A percentile compares a stretch with the other conserved stretches of the same genome.
phyloP scores from a whole-genome alignment of 768 basidiomycete species.

The Hygrophoropsis aurantiaca region DNA sequence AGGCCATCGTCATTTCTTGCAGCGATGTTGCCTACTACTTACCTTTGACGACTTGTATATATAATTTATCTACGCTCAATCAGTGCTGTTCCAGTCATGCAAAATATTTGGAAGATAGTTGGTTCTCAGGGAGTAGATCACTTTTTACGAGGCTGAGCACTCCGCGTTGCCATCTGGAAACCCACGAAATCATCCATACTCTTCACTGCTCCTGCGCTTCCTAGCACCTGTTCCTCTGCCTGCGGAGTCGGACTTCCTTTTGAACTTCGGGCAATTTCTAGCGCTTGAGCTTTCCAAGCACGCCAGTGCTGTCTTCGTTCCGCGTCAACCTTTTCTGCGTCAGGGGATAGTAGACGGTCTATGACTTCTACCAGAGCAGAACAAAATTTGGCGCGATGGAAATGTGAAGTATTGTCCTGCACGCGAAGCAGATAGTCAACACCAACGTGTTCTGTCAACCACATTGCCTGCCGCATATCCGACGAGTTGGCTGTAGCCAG shows the following conservation, averaged over 20 bases:
- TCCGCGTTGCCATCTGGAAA: slow-evolving; percentile 28
- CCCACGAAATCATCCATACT: slow-evolving; percentile 29
- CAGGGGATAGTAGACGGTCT: slow-evolving; percentile 30
- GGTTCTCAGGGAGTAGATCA: slow-evolving; percentile 1
- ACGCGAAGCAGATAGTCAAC: slow-evolving; percentile 34
- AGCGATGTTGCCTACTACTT: slow-evolving; percentile 3
- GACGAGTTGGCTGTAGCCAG: slow-evolving; percentile 47
- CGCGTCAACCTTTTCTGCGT: slow-evolving; percentile 15
- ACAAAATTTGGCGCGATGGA: slow-evolving; percentile 51
- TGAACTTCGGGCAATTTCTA: slow-evolving; percentile 10
- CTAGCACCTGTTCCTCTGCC: slow-evolving; percentile 23
- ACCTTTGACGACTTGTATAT: slow-evolving; percentile 7
- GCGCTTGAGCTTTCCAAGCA: slow-evolving; percentile 18
- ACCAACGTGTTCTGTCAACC: slow-evolving; percentile 54
- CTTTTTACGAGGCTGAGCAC: slow-evolving; percentile 25
- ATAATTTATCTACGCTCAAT: slow-evolving; percentile 3
- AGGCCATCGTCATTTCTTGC: slow-evolving; percentile 7
- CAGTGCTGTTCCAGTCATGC: not conserved
- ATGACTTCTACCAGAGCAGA: slow-evolving; percentile 43
- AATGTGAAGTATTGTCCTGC: slow-evolving; percentile 18
- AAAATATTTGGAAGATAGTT: slow-evolving; percentile 2
- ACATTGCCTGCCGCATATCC: slow-evolving; percentile 58
- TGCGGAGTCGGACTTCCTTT: slow-evolving; percentile 12
- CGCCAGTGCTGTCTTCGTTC: slow-evolving; percentile 15
- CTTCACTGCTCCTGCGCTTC: slow-evolving; percentile 18